These are phyloP conservation scores for Nicotiana otophora DNA, from an alignment of 257 asterid genomes.

Conservation along the genomic window DNA sequence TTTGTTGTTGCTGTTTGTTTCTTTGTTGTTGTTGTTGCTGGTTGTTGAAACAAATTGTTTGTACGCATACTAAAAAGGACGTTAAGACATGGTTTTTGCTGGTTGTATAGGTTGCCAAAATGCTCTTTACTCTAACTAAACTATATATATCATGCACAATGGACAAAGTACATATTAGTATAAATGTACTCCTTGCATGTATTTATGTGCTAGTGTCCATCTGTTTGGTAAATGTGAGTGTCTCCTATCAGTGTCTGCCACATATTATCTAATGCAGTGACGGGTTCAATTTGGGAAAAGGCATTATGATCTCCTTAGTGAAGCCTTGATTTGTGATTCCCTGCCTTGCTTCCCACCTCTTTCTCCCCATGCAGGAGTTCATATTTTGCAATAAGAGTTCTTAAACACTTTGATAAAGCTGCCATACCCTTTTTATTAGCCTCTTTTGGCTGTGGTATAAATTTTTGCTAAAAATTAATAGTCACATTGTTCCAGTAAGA, in stretches of 20 bases:
- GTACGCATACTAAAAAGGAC: not conserved
- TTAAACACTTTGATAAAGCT: not conserved
- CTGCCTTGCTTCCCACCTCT: not conserved
- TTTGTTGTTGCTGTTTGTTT: not conserved
- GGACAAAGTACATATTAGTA: not conserved
- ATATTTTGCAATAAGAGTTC: not conserved
- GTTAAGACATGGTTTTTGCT: not conserved
- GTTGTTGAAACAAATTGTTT: not conserved
- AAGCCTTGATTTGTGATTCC: not conserved
- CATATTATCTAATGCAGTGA: not conserved
- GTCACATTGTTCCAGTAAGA: not conserved
- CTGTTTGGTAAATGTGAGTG: not conserved
- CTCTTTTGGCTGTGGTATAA: not conserved
- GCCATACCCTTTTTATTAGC: not conserved
- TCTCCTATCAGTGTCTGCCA: not conserved
- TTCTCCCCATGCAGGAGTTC: not conserved
- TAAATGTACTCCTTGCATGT: not conserved
- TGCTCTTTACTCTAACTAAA: not conserved
- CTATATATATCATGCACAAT: not conserved
- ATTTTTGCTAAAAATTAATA: not conserved
- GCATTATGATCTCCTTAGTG: not conserved
- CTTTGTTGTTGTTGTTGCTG: not conserved
- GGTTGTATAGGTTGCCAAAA: not conserved
- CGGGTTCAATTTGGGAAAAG: not conserved
- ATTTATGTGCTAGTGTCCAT: not conserved